Evolutionary conservation across 2,329 filamentous ascomycete species (phyloP).

Genomic region (Stagonosporopsis tanaceti): DNA sequence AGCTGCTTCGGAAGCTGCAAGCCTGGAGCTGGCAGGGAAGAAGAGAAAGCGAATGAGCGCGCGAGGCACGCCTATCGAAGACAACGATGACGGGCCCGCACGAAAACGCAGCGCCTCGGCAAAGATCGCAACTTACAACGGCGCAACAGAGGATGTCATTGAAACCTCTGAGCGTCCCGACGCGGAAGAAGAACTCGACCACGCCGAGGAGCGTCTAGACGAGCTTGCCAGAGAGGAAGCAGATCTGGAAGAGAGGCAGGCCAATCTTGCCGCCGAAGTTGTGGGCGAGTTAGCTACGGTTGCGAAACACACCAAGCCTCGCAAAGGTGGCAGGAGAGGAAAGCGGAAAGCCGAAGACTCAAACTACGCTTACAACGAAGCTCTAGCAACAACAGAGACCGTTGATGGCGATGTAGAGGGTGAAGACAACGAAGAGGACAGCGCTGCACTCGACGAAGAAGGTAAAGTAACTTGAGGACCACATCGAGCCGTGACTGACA

Average conservation of each 20-base stretch:
- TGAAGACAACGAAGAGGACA: constrained; percentile 56
- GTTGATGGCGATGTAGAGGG: constrained; percentile 61
- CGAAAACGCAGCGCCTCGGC: constrained; percentile 46
- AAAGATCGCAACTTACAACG: constrained; percentile 36
- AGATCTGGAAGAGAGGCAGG: constrained; percentile 47
- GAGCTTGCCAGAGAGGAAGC: constrained; percentile 42
- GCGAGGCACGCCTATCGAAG: constrained; percentile 50
- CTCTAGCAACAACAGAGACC: constrained; percentile 69
- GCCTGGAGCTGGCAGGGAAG: constrained; percentile 41
- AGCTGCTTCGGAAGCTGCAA: constrained; percentile 43
- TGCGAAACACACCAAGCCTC: constrained; percentile 47
- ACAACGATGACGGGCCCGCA: constrained; percentile 46
- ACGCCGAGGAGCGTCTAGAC: constrained; percentile 47
- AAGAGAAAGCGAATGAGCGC: constrained; percentile 57
- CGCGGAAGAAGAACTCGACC: constrained; percentile 62
- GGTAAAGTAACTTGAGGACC: constrained; percentile 26
- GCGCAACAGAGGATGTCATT: constrained; percentile 40
- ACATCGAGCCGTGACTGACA: not conserved
- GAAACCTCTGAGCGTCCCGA: constrained; percentile 40
- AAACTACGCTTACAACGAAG: constrained; percentile 42
- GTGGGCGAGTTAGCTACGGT: constrained; percentile 47
- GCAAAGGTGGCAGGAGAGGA: constrained; percentile 54
- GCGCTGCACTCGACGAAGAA: constrained; percentile 48
- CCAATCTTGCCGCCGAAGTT: constrained; percentile 43
- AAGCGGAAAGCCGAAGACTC: constrained; percentile 60